Evolutionary conservation across 1,139 yeast genomes (phyloP).

Genomic region (Hemisphaericaspora subhashii): DNA sequence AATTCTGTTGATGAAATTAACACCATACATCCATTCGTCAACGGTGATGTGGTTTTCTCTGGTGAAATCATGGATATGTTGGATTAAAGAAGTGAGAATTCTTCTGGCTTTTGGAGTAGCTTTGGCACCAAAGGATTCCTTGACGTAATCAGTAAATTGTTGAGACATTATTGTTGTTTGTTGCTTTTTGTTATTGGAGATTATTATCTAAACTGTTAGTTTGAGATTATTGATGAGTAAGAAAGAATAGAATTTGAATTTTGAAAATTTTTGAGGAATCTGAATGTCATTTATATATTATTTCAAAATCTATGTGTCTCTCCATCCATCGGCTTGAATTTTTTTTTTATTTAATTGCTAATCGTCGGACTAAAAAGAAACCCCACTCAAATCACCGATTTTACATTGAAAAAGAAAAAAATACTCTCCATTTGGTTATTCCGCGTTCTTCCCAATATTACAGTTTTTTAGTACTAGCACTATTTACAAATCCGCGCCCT

Average conservation of each 20-base stretch:
- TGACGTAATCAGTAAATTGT: constrained; percentile 26
- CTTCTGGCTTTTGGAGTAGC: constrained; percentile 25
- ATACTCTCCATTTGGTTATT: not conserved
- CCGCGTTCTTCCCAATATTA: not conserved
- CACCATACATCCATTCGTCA: constrained; percentile 18
- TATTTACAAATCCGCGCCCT: not conserved
- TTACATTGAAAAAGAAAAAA: not conserved
- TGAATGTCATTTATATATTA: too few species aligned
- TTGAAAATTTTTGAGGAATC: too few species aligned
- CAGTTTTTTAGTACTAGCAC: too few species aligned
- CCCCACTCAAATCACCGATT: too few species aligned
- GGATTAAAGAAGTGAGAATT: constrained; percentile 22
- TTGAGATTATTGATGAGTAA: not conserved
- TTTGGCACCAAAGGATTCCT: constrained; percentile 29
- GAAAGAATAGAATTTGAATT: not conserved
- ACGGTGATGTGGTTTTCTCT: constrained; percentile 18
- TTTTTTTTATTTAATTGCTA: too few species aligned
- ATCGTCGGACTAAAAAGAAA: too few species aligned
- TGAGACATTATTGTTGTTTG: constrained; percentile 23
- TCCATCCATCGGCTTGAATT: too few species aligned
- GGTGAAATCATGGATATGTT: constrained; percentile 17
- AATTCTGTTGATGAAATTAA: constrained; percentile 16
- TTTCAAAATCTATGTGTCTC: too few species aligned
- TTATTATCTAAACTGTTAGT: not conserved
- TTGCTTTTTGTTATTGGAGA: not conserved